phyloP scores from a whole-genome alignment of 2,329 filamentous ascomycete species.

The Apiospora rasikravindrae region DNA sequence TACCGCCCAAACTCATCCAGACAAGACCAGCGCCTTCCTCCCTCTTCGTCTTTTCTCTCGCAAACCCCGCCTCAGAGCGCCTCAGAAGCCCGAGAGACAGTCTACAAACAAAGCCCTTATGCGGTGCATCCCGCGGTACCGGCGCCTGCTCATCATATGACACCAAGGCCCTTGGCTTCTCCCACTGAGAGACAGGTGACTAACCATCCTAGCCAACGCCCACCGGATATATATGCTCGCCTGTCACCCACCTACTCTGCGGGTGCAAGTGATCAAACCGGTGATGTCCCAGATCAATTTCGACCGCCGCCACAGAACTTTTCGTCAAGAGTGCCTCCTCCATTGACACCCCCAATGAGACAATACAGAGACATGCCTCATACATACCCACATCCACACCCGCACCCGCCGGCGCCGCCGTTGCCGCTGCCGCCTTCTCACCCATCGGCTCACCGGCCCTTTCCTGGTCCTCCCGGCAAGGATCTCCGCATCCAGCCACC shows the following conservation, averaged over 20 bases:
- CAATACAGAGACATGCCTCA: constrained; percentile 15
- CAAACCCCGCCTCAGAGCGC: not conserved
- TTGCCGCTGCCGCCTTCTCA: constrained; percentile 4
- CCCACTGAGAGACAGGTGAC: constrained; percentile 3
- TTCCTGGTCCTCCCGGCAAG: constrained; percentile 6
- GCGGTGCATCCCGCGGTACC: constrained; percentile 11
- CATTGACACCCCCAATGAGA: constrained; percentile 16
- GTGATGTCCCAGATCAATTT: not conserved
- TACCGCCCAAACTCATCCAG: constrained; percentile 21
- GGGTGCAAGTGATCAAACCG: constrained; percentile 15
- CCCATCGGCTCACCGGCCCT: not conserved
- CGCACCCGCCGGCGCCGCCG: constrained; percentile 1
- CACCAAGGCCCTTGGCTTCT: constrained; percentile 4
- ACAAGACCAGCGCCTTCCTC: constrained; percentile 18
- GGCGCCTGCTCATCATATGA: constrained; percentile 10
- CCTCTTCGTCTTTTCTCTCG: constrained; percentile 4
- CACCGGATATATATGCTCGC: constrained; percentile 16
- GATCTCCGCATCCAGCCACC: constrained; percentile 5
- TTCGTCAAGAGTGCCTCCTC: constrained; percentile 12
- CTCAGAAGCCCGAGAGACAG: constrained; percentile 1
- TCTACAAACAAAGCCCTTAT: constrained; percentile 12
- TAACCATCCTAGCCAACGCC: not conserved
- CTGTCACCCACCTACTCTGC: constrained; percentile 18
- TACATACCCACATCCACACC: constrained; percentile 3
- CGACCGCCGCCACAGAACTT: not conserved